Evolutionary conservation across 2,329 filamentous ascomycete genomes (phyloP), one percentile per base, ranked within the genome.

Genomic region (Bipolaris sorokiniana): DNA sequence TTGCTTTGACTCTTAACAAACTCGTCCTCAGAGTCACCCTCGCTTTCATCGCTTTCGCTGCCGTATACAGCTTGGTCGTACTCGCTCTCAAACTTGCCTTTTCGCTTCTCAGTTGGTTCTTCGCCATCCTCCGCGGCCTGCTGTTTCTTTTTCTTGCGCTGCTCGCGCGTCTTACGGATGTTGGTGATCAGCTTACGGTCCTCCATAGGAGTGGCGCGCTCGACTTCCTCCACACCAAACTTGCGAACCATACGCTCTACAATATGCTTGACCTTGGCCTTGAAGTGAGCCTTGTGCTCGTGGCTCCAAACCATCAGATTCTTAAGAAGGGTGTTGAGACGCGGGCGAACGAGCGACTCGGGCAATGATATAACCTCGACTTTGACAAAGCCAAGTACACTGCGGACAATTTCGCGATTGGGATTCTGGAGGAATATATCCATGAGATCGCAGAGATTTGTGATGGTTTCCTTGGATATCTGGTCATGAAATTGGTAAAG

Each of bases 191-290:
- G 82, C 77, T 98, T 99, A 66, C 88, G 88, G 78, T 97, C 94
- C 20, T 86, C 86, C 69, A 96, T 91, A 3, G 93, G 94, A 56
- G 91, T 93, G 75, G 90, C 83, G 63, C 86, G 86, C 77, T 95
- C 91, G 11, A 99, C 86, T 28, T 86, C 78, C 2, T 94, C 89
- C 44, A 90, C 90, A 46, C 95, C 93, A 72, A 97, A 98, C 54
- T 94, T 88, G 46, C 94, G 87, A 20, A 98, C 90, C 84, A 97
- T 92, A 50, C 95, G 88, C 79, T 99, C 95, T 15, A 99, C 81
- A 62, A 99, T 98, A 73, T 97, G 93, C 86, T 97, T 98, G 66
- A 99, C 93, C 82, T 98, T 99, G 48, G 91, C 89, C 71, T 94
- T 92, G 81, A 99, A 95, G 74, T 96, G 92, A 11, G 92, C 92